Base-by-base conservation (phyloP, 768 basidiomycete genomes). In the Leccinum ochraceum region DNA sequence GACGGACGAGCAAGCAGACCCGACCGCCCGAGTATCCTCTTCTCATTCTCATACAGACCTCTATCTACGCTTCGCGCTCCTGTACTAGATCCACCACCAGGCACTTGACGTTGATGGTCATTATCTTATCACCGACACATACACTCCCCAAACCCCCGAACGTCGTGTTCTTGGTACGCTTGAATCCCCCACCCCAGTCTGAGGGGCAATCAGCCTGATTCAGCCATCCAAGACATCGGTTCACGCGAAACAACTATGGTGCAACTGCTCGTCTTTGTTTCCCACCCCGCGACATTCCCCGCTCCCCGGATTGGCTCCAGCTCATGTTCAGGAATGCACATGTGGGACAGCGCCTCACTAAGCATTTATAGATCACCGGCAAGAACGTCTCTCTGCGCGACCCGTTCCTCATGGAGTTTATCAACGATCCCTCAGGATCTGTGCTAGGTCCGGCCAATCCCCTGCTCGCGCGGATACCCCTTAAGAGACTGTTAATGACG, bases 281-380 rank as follows among this genome's bases (percentile, higher is more conserved):
- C 28, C 28, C 28, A 28, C 28, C 28, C 28, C 28, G 28, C 28
- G 28, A 28, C 28, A 28, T 28, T 28, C 28, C 28, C 28, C 28
- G 28, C 28, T 28, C 28, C 28, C 28, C 28, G 28, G 57, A 24
- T 60, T 46, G 30, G 30, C 51, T 26, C 11, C 32, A 42, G 8
- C 17, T 42, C 42, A n/a, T 36, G n/a, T 57, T 72, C 74, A 14
- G 67, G 63, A 22, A 56, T 59, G 62, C 65, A 48, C 53, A 44
- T 59, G 36, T 16, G 42, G 11, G 24, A 26, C 17, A 60, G 20
- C 11, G n/a, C 34, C 44, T 20, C 42, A 44, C 9, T 44, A 80
- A 80, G 61, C 71, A 77, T 17, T 67, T 63, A 60, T 78, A 51
- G 52, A 53, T 50, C 5, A 2, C n/a, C 24, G 37, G 30, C 17